phyloP scores from a whole-genome alignment of 345 rosid species.

The Sisymbrium irio region DNA sequence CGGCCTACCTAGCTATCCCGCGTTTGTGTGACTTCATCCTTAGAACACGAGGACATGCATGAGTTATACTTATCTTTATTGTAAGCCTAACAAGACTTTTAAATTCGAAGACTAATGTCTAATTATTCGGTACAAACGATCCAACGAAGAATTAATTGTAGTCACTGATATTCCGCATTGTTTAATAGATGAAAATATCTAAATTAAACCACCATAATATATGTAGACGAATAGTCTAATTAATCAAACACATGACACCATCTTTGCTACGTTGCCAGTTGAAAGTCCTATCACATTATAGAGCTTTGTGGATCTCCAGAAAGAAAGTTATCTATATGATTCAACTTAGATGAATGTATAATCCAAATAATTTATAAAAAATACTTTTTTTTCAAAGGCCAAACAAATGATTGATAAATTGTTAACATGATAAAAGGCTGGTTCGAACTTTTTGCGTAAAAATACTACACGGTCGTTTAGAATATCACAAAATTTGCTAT shows the following conservation, averaged over 20 bases:
- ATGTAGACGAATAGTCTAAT: neutral
- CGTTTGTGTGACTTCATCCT: neutral
- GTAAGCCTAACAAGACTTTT: neutral
- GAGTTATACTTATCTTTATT: neutral
- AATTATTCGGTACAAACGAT: no score
- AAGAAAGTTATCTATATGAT: neutral
- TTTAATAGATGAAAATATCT: neutral
- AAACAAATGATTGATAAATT: neutral
- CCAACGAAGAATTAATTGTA: no score
- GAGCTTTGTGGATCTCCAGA: neutral
- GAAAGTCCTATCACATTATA: neutral
- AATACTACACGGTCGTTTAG: neutral
- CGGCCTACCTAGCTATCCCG: neutral
- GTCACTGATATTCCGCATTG: no score
- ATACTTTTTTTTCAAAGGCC: neutral
- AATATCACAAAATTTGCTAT: neutral
- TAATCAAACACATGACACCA: neutral
- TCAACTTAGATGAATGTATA: neutral
- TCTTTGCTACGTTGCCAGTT: neutral
- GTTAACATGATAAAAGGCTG: neutral
- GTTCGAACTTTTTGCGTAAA: no score
- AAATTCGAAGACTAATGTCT: neutral
- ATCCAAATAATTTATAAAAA: neutral
- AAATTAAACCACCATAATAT: neutral
- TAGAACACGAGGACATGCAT: neutral